phyloP scores from a whole-genome alignment of 805 yeast genomes.

The Nakazawaea molendinolei region DNA sequence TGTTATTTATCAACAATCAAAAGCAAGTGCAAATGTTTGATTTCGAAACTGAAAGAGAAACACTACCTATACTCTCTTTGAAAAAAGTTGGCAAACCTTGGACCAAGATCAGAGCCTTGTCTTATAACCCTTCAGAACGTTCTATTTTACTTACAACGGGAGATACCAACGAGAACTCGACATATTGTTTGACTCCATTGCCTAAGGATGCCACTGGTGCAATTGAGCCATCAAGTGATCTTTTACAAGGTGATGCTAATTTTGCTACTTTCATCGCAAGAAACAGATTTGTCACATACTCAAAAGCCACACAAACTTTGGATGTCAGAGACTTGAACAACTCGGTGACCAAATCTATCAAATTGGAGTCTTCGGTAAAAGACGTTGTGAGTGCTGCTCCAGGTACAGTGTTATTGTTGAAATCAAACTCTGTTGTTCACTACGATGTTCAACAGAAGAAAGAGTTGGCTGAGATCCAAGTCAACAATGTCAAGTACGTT shows the following conservation, averaged over 20 bases:
- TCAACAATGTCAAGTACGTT: conserved; percentile 78
- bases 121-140: conserved; percentile 90
- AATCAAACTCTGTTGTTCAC: conserved; percentile 63
- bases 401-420: conserved; percentile 74
- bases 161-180: conserved; percentile 49
- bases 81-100: conserved; percentile 81
- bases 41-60: conserved; percentile 51
- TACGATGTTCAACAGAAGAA: conserved; percentile 93
- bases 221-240: conserved; percentile 83
- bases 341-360: conserved; percentile 73
- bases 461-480: conserved; percentile 59
- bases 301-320: conserved; percentile 55
- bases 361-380: conserved; percentile 54
- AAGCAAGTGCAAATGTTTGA: conserved; percentile 82
- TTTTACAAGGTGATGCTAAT: conserved; percentile 73
- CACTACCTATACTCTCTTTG: conserved; percentile 76
- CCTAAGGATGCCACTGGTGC: conserved; percentile 91
- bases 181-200: conserved; percentile 66
- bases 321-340: conserved; percentile 81
- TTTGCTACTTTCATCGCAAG: conserved; percentile 90
- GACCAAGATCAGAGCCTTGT: conserved; percentile 76
- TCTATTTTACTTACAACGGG: conserved; percentile 79
- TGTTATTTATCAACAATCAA: conserved; percentile 74
- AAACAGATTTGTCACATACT: conserved; percentile 83
- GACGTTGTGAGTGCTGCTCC: conserved; percentile 78